These are phyloP conservation scores for Gossypium raimondii DNA, from an alignment of 345 rosid species.

Conservation along the genomic window DNA sequence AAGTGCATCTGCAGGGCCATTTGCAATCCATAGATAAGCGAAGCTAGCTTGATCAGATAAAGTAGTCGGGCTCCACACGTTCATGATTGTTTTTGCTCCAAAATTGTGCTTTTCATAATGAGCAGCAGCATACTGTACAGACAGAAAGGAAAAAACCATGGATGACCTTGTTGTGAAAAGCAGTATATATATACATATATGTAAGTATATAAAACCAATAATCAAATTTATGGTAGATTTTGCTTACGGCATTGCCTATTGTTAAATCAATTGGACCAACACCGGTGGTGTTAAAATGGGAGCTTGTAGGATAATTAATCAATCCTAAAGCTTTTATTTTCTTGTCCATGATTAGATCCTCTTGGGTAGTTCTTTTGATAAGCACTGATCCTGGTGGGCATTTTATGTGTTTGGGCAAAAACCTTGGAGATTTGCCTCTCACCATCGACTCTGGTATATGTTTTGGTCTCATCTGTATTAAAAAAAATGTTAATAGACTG, in stretches of 20 bases:
- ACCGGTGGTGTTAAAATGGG: background rate
- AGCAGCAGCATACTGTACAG: background rate
- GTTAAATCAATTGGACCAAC: background rate
- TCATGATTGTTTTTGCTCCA: background rate
- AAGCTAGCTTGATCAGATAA: background rate
- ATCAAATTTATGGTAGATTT: background rate
- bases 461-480: background rate
- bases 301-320: background rate
- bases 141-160: background rate
- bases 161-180: background rate
- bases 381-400: constrained; percentile 11
- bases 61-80: background rate
- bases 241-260: background rate
- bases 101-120: background rate
- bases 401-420: background rate
- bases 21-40: background rate
- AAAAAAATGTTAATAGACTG: too few species aligned
- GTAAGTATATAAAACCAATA: too few species aligned
- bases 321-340: background rate
- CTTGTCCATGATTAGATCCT: constrained; percentile 2
- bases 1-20: background rate
- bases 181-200: background rate
- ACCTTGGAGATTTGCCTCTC: background rate
- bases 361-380: constrained; percentile 5
- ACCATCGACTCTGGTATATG: background rate